Evolutionary conservation across 495 filamentous ascomycete species (phyloP).

Genomic region (Neurospora sp.): DNA sequence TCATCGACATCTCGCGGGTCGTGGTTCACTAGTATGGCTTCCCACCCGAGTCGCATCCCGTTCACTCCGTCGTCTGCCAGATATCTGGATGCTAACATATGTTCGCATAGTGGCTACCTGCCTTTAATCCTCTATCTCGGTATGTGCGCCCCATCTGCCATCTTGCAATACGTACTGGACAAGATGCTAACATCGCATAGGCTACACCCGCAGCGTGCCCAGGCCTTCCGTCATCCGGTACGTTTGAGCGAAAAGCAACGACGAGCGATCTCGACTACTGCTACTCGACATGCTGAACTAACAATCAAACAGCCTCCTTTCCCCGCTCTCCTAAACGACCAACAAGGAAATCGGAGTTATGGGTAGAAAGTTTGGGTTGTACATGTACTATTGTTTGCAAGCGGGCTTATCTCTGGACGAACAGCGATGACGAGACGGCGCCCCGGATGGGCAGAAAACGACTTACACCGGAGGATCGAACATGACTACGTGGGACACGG

Average conservation of each 20-base stretch:
- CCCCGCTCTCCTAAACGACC: conserved; percentile 49
- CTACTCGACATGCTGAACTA: not conserved
- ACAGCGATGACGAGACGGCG: not conserved
- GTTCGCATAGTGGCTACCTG: conserved; percentile 67
- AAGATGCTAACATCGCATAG: conserved; percentile 36
- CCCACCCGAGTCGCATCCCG: not conserved
- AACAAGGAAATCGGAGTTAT: not conserved
- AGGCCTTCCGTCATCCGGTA: conserved; percentile 91
- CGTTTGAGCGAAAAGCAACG: conserved; percentile 3
- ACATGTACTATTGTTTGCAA: conserved; percentile 11
- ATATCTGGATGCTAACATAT: conserved; percentile 23
- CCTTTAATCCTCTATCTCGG: conserved; percentile 95
- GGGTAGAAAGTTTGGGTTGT: conserved; percentile 3
- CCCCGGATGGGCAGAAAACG: not conserved
- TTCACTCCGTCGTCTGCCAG: not conserved
- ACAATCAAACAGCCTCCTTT: conserved; percentile 48
- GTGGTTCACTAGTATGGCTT: conserved; percentile 86
- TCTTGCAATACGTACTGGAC: not conserved
- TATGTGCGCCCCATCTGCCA: conserved; percentile 34
- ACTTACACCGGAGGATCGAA: not conserved
- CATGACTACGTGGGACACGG: not conserved
- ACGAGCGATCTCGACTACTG: not conserved
- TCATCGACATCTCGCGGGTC: conserved; percentile 87
- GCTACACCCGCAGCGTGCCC: conserved; percentile 88
- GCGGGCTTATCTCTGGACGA: not conserved